Conservation (phyloP, 495 filamentous ascomycete genomes). For the Coniosporium apollinis region DNA sequence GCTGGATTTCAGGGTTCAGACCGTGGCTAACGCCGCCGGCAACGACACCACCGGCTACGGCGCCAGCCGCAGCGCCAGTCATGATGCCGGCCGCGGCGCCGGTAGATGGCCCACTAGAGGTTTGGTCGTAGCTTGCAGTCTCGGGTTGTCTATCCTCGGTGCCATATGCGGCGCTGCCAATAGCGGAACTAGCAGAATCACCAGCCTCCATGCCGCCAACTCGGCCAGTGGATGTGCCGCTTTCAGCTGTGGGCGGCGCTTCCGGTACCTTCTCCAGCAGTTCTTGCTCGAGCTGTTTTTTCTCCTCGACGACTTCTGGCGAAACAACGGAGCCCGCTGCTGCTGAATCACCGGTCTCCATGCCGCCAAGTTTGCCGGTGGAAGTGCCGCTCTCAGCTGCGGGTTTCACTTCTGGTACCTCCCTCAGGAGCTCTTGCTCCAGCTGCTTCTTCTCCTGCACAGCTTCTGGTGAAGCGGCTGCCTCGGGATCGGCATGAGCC, state of each 20-base stretch:
- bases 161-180: constrained; percentile 21
- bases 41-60: constrained; percentile 16
- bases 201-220: constrained; percentile 13
- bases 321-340: too few species aligned
- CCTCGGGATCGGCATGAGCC: constrained; percentile 41
- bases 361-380: constrained; percentile 30
- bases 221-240: constrained; percentile 35
- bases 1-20: too few species aligned
- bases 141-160: constrained; percentile 13
- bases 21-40: too few species aligned
- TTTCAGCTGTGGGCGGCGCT: constrained; percentile 28
- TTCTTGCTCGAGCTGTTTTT: constrained; percentile 58
- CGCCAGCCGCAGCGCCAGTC: constrained; percentile 18
- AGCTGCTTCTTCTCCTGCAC: constrained; percentile 7
- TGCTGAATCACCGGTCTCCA: too few species aligned
- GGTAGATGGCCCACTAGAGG: too few species aligned
- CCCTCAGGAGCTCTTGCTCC: constrained; percentile 35
- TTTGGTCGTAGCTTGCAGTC: too few species aligned
- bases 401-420: constrained; percentile 38
- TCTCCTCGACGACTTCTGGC: constrained; percentile 52
- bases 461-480: constrained; percentile 26
- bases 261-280: constrained; percentile 35
- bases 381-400: constrained; percentile 37
- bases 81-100: constrained; percentile 3
- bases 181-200: constrained; percentile 21